A percentile compares a stretch with the other conserved stretches of the same genome.
These are phyloP conservation scores for Neurospora sp. DNA, from an alignment of 495 filamentous ascomycete genomes.

Conservation along the genomic window DNA sequence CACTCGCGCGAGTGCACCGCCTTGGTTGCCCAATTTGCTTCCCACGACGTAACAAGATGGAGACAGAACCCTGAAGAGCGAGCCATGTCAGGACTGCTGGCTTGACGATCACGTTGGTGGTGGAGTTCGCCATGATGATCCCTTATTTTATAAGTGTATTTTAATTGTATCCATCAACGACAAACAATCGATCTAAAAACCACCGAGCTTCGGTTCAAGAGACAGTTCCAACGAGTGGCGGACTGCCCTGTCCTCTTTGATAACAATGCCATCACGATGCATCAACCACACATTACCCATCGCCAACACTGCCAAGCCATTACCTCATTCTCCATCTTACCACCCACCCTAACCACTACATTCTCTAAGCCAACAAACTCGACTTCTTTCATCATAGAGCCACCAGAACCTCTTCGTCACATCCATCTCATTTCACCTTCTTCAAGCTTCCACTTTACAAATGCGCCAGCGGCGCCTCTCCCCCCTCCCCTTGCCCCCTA, in stretches of 20 bases:
- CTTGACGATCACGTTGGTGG: not conserved
- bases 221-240: not conserved
- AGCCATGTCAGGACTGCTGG: not conserved
- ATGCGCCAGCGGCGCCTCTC: not conserved
- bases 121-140: not conserved
- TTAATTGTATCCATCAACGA: not conserved
- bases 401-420: not conserved
- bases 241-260: not conserved
- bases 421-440: not conserved
- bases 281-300: too few relatives aligned
- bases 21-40: not conserved
- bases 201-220: not conserved
- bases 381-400: not conserved
- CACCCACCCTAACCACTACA: not conserved
- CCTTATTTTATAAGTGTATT: not conserved
- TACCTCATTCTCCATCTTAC: not conserved
- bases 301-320: not conserved
- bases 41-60: not conserved
- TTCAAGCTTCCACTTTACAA: not conserved
- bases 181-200: not conserved
- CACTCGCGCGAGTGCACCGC: not conserved
- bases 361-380: not conserved
- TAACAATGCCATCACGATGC: not conserved
- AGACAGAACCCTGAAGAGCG: not conserved
- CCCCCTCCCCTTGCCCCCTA: not conserved